A percentile compares a stretch with the other conserved stretches of the same genome.
phyloP scores from a whole-genome alignment of 345 rosid species.

The Limnanthes douglasii region DNA sequence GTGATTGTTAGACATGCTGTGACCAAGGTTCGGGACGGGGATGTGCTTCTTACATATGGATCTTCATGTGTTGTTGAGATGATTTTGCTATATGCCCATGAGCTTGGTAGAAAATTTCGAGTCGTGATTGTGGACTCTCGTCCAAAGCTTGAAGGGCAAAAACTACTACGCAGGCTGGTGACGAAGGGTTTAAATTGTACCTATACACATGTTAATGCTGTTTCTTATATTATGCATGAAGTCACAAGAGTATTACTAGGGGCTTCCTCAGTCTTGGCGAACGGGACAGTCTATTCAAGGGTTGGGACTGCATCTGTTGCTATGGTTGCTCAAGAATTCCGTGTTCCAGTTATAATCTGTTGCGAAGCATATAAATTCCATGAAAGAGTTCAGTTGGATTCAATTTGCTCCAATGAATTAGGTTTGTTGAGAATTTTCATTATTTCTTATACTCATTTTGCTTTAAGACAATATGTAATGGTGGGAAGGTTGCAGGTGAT shows the following conservation, averaged over 20 bases:
- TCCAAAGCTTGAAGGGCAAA: conserved; percentile 60
- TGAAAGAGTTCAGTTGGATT: conserved; percentile 74
- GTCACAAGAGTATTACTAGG: conserved; percentile 58
- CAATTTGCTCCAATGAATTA: conserved; percentile 66
- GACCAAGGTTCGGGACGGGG: conserved; percentile 63
- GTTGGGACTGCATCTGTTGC: conserved; percentile 67
- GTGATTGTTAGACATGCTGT: conserved; percentile 55
- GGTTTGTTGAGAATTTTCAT: conserved; percentile 18
- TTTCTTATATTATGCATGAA: conserved; percentile 63
- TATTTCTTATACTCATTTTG: neutral
- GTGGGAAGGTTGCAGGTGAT: conserved; percentile 28
- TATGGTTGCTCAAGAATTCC: conserved; percentile 65
- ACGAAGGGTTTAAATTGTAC: conserved; percentile 46
- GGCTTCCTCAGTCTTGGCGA: conserved; percentile 60
- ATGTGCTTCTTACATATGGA: conserved; percentile 67
- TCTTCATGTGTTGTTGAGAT: conserved; percentile 68
- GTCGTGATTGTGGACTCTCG: conserved; percentile 62
- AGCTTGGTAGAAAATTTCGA: conserved; percentile 50
- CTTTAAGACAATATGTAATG: neutral
- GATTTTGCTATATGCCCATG: conserved; percentile 55
- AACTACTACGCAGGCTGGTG: conserved; percentile 46
- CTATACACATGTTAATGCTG: conserved; percentile 61
- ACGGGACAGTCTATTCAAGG: conserved; percentile 65
- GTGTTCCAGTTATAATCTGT: conserved; percentile 56
- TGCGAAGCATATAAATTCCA: conserved; percentile 87